Conservation (phyloP, 176 grass and related monocot genomes). For the Lolium rigidum region DNA sequence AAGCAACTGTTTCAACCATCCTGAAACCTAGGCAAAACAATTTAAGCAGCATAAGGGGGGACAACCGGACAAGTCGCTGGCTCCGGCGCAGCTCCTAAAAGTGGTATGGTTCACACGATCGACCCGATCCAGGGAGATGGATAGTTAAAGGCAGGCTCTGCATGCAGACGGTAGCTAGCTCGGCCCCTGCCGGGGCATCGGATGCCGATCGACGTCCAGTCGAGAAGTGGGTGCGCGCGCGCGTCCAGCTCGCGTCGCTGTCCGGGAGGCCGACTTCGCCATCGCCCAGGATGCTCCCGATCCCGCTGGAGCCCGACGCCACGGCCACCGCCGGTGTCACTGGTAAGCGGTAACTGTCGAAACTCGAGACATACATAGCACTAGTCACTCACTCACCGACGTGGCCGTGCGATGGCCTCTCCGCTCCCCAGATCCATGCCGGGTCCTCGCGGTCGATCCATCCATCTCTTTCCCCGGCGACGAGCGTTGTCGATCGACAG, state of each 20-base stretch:
- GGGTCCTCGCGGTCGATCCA: background rate
- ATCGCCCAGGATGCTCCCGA: conserved; percentile 45
- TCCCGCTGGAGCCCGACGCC: conserved; percentile 38
- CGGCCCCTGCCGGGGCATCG: background rate
- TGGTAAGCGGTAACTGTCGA: conserved; percentile 25
- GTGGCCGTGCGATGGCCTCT: conserved; percentile 12
- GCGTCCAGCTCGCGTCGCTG: conserved; percentile 42
- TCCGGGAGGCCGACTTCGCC: conserved; percentile 44
- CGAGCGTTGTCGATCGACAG: conserved; percentile 18
- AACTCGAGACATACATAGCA: background rate
- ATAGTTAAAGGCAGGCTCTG: background rate
- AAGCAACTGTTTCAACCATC: too few relatives aligned
- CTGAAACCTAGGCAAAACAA: too few relatives aligned
- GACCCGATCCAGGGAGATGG: background rate
- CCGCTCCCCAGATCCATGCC: background rate
- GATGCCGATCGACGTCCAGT: conserved; percentile 37
- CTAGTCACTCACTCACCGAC: background rate
- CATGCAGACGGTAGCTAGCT: background rate
- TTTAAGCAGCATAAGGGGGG: background rate
- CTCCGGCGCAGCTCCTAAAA: conserved; percentile 30
- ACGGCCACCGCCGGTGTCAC: conserved; percentile 24
- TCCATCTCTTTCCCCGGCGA: background rate
- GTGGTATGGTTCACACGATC: conserved; percentile 39
- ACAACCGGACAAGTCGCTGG: conserved; percentile 6
- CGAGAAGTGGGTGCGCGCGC: conserved; percentile 35